A percentile compares a stretch with the other conserved stretches of the same genome.
These are phyloP conservation scores for Stagonosporopsis rhizophila DNA, from an alignment of 2,329 filamentous ascomycete species.

Conservation along the genomic window DNA sequence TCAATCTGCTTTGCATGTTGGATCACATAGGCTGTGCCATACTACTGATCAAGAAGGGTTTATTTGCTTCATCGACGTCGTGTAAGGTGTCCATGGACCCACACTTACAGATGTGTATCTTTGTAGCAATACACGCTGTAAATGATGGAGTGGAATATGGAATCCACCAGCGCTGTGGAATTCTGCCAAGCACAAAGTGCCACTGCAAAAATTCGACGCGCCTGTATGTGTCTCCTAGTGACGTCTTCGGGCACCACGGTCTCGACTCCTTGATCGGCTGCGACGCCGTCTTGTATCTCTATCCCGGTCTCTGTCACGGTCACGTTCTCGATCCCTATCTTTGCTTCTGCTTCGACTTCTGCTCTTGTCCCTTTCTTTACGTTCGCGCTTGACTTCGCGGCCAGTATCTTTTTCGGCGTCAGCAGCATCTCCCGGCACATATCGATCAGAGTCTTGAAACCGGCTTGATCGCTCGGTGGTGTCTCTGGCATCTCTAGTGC, in stretches of 20 bases:
- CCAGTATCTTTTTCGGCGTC: constrained; percentile 28
- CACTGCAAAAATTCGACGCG: no score
- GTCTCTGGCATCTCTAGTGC: not conserved
- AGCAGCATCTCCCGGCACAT: constrained; percentile 30
- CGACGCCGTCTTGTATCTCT: constrained; percentile 27
- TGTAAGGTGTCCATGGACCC: not conserved
- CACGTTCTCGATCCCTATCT: constrained; percentile 17
- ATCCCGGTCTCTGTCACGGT: constrained; percentile 23
- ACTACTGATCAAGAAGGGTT: not conserved
- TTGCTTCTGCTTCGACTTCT: constrained; percentile 24
- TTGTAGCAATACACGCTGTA: constrained; percentile 6
- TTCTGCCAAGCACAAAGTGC: not conserved
- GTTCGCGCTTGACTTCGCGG: constrained; percentile 20
- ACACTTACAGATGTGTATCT: constrained; percentile 3
- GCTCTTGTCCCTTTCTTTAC: constrained; percentile 38
- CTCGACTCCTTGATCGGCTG: constrained; percentile 30
- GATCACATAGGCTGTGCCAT: not conserved
- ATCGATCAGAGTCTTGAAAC: constrained; percentile 42
- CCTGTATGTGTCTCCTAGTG: not conserved
- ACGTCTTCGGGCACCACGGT: constrained; percentile 15
- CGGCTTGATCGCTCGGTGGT: constrained; percentile 27
- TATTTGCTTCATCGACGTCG: not conserved
- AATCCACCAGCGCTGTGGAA: not conserved
- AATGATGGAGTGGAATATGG: no score
- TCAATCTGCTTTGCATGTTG: not conserved